Conservation (phyloP, 108 stramenopile genomes). For the Craspedostauros australis region DNA sequence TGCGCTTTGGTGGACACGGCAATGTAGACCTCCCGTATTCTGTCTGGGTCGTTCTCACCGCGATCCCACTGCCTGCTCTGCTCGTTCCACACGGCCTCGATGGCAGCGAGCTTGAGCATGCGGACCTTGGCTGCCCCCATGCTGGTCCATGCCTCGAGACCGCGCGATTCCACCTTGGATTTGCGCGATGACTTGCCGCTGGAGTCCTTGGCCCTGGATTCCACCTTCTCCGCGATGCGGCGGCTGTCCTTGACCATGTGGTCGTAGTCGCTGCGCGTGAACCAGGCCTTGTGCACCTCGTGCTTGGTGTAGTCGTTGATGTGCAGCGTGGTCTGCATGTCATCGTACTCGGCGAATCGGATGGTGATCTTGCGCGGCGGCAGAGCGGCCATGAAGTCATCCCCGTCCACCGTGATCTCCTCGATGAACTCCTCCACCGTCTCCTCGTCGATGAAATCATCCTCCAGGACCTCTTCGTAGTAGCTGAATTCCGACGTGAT, state of each 20-base stretch:
- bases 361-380: constrained; percentile 20
- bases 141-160: constrained; percentile 30
- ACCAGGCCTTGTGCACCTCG: background rate
- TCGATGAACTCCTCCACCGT: too few species aligned
- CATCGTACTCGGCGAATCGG: background rate
- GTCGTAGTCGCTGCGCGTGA: background rate
- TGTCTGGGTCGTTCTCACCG: constrained; percentile 15
- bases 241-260: background rate
- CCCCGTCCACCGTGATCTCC: too few species aligned
- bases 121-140: constrained; percentile 19
- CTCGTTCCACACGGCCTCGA: constrained; percentile 32
- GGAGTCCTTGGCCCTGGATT: background rate
- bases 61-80: constrained; percentile 31
- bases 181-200: background rate
- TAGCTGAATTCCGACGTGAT: too few species aligned
- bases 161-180: constrained; percentile 21
- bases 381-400: background rate
- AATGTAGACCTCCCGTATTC: constrained; percentile 18
- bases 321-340: background rate
- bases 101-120: constrained; percentile 20
- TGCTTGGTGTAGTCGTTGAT: background rate
- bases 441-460: too few species aligned
- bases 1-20: constrained; percentile 8
- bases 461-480: too few species aligned
- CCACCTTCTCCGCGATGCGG: background rate